Evolutionary conservation across 345 rosid genomes (phyloP), one percentile per base, ranked within the genome.

Genomic region (Sonneratia caseolaris): DNA sequence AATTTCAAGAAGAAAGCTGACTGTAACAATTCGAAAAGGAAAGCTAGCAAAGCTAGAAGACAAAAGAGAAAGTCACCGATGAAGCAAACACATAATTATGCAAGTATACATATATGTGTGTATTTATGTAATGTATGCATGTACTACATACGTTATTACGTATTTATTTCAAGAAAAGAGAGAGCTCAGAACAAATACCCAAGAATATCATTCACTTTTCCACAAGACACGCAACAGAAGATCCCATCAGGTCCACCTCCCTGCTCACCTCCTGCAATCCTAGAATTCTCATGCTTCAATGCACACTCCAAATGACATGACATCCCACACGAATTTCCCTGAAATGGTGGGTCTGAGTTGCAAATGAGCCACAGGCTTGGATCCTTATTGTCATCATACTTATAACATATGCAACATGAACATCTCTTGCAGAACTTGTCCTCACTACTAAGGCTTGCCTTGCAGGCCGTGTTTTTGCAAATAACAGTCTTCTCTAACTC

Each of bases 291-390:
- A 75, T 88, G 80, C 72, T 84, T 87, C 61, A 92, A 80, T 73
- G 91, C 89, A 81, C 99, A 95, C 48, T 89, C 96, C 69, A 95
- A 88, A 80, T 95, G 99, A 76, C 89, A 89, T 32, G 96, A 89
- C 90, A 88, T 77, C 37, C 92, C 94, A 80, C 99, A 95, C 55
- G 87, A 81, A 81, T 85, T 79, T 18, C 86, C 90, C 65, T 71
- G 83, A 71, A 75, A 85, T 43, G 88, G 96, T 70, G 88, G 83
- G 75, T 90, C 93, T 7, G 86, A 73, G 80, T 84, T 82, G 78
- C 99, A 95, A 70, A 81, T 82, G 59, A 92, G 74, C 99, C 99
- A 95, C 70, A 95, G 81, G 79, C 98, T 95, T 59, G 96, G 96
- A 79, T 92, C 99, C 82, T 95, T 95, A 65, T 89, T 89, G 83